Percentiles rank a stretch among this genome's conserved stretches.
These are phyloP conservation scores for Kodamaea sagamina DNA, from an alignment of 805 yeast genomes.

Conservation along the genomic window DNA sequence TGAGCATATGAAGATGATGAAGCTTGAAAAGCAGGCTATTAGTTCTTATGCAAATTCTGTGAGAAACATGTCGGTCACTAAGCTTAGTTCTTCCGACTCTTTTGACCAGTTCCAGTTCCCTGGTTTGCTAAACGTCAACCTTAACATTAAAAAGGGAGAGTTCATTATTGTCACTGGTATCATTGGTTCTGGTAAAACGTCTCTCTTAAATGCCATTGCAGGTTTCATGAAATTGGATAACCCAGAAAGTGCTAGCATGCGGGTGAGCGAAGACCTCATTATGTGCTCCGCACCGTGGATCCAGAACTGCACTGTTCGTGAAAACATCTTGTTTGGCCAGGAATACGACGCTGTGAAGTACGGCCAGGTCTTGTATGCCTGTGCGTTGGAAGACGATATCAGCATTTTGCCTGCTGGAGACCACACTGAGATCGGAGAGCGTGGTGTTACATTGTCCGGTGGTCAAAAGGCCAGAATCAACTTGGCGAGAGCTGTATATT, in stretches of 20 bases:
- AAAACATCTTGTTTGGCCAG: constrained; percentile 41
- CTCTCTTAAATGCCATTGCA: constrained; percentile 41
- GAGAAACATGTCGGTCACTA: not conserved
- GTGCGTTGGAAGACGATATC: constrained; percentile 44
- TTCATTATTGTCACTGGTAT: constrained; percentile 45
- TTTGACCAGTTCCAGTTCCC: constrained; percentile 23
- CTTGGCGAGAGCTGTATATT: constrained; percentile 46
- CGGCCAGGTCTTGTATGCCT: constrained; percentile 33
- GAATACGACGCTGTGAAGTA: constrained; percentile 32
- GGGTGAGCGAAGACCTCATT: constrained; percentile 31
- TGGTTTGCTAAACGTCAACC: constrained; percentile 37
- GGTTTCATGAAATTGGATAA: constrained; percentile 39
- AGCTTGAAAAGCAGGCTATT: constrained; percentile 14
- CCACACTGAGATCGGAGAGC: constrained; percentile 46
- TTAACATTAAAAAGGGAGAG: constrained; percentile 33
- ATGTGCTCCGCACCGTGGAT: constrained; percentile 45
- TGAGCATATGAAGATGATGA: constrained; percentile 13
- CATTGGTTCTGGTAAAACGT: constrained; percentile 47
- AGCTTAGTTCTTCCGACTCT: constrained; percentile 5
- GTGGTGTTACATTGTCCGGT: constrained; percentile 47
- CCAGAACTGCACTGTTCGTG: constrained; percentile 44
- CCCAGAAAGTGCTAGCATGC: constrained; percentile 27
- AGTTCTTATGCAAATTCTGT: constrained; percentile 11
- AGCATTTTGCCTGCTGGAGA: constrained; percentile 37
- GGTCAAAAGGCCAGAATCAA: constrained; percentile 49